Evolutionary conservation across 345 rosid species (phyloP).

Genomic region (Citrus sp.): DNA sequence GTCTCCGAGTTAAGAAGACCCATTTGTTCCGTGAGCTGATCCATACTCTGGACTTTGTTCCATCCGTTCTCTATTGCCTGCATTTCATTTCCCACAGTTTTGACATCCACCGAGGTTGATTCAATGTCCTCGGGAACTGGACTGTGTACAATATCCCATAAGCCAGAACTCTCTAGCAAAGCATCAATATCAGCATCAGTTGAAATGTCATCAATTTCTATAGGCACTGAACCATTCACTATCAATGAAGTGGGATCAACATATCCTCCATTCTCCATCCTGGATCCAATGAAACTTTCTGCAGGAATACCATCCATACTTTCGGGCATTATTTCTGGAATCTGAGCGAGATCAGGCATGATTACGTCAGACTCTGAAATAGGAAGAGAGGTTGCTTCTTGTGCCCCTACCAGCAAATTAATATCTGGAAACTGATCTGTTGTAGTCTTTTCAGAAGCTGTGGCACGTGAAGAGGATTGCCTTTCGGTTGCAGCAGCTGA

Average conservation of each 20-base stretch:
- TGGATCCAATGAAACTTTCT: constrained; percentile 42
- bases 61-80: constrained; percentile 42
- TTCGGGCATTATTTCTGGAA: constrained; percentile 50
- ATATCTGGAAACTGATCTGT: constrained; percentile 39
- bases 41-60: constrained; percentile 51
- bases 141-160: constrained; percentile 60
- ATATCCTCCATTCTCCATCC: constrained; percentile 36
- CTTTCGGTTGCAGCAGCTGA: constrained; percentile 42
- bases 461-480: constrained; percentile 33
- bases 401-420: constrained; percentile 24
- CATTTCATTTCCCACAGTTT: constrained; percentile 27
- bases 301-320: constrained; percentile 32
- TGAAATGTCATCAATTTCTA: constrained; percentile 54
- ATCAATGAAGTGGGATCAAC: constrained; percentile 45
- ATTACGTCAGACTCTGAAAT: constrained; percentile 39
- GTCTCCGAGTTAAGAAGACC: constrained; percentile 64
- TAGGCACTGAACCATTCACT: constrained; percentile 34
- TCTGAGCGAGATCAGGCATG: constrained; percentile 48
- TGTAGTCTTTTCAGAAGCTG: constrained; percentile 44
- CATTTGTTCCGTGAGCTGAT: constrained; percentile 84
- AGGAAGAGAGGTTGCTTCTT: constrained; percentile 31
- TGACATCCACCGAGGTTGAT: constrained; percentile 40
- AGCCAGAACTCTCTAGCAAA: constrained; percentile 41
- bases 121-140: constrained; percentile 61
- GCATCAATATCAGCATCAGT: constrained; percentile 67